Evolutionary conservation across 495 filamentous ascomycete species (phyloP), one percentile per base, ranked within the genome.

Genomic region (Letharia columbiana): DNA sequence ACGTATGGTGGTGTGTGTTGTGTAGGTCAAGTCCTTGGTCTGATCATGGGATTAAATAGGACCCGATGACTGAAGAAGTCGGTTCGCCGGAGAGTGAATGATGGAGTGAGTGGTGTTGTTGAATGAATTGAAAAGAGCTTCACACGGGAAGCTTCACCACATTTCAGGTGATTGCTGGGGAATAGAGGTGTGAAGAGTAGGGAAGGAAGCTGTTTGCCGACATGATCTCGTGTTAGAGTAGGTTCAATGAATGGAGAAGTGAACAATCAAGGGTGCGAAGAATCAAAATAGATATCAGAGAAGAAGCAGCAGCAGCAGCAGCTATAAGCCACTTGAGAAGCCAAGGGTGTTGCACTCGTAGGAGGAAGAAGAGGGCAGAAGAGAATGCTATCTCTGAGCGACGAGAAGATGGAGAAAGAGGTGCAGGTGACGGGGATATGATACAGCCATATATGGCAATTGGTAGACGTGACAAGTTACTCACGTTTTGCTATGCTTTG

Each of bases 251-350:
- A 68, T 66, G 56, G 61, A 37, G 61, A 64, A 65, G 37, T 47
- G 49, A 40, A 62, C 42, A 66, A 65, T 69, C 61, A 64, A 66
- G 23, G 45, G 49, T 61, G 54, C 69, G 68, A 75, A 74, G 70
- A 64, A 72, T 75, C 67, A 67, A 69, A 69, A n/a, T 47, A 66
- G 68, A 72, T 72, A 39, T 66, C 31, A 61, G 67, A 73, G 68
- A 70, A 56, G 66, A 64, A 59, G 64, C 52, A 62, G 59, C 65
- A 64, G 63, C 72, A 66, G 50, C 28, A 56, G 54, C 54, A 65
- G 42, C 67, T 62, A 50, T 69, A 56, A 60, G 62, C 66, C 60
- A 42, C 59, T 68, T 63, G 63, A 68, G 42, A 62, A 49, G 52
- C 64, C 60, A 66, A 71, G 54, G 57, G 57, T 63, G 39, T 54